Percentiles rank a stretch among this genome's conserved stretches.
Conservation (phyloP, 192 early-diverging fungal species). For the Chytriomyces hyalinus region DNA sequence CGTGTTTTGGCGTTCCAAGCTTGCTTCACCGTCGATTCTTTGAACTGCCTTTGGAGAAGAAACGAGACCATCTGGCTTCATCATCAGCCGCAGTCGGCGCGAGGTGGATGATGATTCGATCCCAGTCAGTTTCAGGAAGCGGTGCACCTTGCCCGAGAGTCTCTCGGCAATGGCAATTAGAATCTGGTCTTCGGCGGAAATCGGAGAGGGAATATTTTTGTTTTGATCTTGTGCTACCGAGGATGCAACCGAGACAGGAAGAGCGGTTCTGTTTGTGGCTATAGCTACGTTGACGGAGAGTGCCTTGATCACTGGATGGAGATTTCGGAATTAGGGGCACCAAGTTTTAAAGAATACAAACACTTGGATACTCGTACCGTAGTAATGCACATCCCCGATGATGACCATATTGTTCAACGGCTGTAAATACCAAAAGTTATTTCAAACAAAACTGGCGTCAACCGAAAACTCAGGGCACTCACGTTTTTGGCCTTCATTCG, state of each 20-base stretch:
- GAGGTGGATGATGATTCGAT: neutral
- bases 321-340: neutral
- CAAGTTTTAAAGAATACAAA: neutral
- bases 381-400: slow-evolving; percentile 74
- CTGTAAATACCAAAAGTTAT: slow-evolving; percentile 40
- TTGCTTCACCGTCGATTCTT: no score
- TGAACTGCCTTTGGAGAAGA: no score
- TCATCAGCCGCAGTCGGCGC: slow-evolving; percentile 38
- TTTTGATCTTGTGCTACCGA: neutral
- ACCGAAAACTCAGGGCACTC: slow-evolving; percentile 26
- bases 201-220: neutral
- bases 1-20: neutral
- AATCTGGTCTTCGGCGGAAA: neutral
- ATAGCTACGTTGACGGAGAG: slow-evolving; percentile 28
- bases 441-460: neutral
- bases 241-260: neutral
- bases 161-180: neutral
- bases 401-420: slow-evolving; percentile 78
- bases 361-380: slow-evolving; percentile 18
- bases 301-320: slow-evolving; percentile 25
- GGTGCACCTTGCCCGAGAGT: slow-evolving; percentile 9
- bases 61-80: slow-evolving; percentile 43
- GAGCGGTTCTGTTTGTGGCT: slow-evolving; percentile 10
- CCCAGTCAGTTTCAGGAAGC: slow-evolving; percentile 26
- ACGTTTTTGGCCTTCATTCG: slow-evolving; percentile 79